Evolutionary conservation across 768 basidiomycete species (phyloP).

Genomic region (Calocybe indica): DNA sequence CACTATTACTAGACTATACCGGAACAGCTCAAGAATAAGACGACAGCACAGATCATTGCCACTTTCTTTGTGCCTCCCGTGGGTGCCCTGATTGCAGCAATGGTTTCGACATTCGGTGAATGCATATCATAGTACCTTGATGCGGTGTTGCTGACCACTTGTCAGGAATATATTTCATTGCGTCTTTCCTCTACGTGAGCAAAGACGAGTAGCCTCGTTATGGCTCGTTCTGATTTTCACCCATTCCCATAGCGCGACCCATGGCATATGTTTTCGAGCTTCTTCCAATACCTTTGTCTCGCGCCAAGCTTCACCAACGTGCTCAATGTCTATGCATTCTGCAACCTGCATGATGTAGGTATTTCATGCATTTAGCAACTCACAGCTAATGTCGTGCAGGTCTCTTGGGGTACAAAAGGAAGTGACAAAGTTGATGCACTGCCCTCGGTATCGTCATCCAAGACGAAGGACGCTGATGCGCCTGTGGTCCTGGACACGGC

Average conservation of each 20-base stretch:
- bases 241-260: constrained; percentile 67
- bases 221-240: not conserved
- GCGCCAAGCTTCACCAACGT: constrained; percentile 95
- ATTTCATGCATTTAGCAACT: not conserved
- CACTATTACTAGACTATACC: constrained; percentile 43
- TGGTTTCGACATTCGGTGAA: constrained; percentile 82
- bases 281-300: constrained; percentile 84
- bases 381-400: constrained; percentile 28
- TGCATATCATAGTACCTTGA: not conserved
- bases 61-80: constrained; percentile 72
- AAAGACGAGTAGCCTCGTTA: not conserved
- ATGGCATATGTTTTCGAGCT: constrained; percentile 96
- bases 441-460: constrained; percentile 84
- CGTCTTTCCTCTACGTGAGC: constrained; percentile 83
- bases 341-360: constrained; percentile 86
- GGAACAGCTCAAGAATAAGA: constrained; percentile 39
- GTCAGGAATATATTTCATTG: constrained; percentile 70
- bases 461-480: constrained; percentile 66
- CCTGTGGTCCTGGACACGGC: constrained; percentile 84
- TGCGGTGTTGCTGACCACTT: constrained; percentile 7
- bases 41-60: constrained; percentile 39
- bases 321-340: constrained; percentile 95
- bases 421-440: constrained; percentile 91
- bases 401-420: constrained; percentile 94
- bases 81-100: constrained; percentile 79